These are phyloP conservation scores for Fusarium subglutinans DNA, from an alignment of 2,329 filamentous ascomycete species.

Conservation along the genomic window DNA sequence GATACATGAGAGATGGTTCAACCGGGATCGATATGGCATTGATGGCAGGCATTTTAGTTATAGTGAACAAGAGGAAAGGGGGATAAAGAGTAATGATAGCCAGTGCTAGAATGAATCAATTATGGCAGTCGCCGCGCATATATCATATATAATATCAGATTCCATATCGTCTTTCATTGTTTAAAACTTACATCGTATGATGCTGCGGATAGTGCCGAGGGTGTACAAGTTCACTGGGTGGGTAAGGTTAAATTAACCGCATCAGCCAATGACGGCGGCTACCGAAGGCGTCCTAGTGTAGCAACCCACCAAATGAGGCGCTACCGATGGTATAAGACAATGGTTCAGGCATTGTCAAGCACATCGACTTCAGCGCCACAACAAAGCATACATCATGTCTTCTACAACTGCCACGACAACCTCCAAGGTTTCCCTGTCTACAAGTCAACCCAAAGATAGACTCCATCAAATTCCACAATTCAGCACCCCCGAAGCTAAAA, in stretches of 20 bases:
- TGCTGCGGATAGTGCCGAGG: neutral
- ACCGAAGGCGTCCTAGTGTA: neutral
- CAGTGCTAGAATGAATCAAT: neutral
- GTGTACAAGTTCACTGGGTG: neutral
- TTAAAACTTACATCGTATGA: accelerated
- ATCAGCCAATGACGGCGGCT: constrained; percentile 18
- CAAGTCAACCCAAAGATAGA: neutral
- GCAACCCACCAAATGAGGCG: neutral
- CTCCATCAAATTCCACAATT: constrained; percentile 23
- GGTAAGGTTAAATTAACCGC: neutral
- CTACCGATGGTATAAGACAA: neutral
- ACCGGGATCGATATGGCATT: neutral
- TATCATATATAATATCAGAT: accelerated
- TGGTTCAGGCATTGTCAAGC: neutral
- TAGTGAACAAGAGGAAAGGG: neutral
- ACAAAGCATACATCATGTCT: neutral
- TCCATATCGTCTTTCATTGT: neutral
- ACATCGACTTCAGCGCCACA: neutral
- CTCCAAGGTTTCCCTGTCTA: neutral
- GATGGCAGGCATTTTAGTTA: neutral
- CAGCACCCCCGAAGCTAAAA: neutral
- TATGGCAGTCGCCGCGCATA: neutral
- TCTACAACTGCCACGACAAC: neutral
- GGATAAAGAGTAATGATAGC: neutral
- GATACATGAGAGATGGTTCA: neutral